These are phyloP conservation scores for Gonapodya sp. DNA, from an alignment of 192 early-diverging fungal genomes.

Conservation along the genomic window DNA sequence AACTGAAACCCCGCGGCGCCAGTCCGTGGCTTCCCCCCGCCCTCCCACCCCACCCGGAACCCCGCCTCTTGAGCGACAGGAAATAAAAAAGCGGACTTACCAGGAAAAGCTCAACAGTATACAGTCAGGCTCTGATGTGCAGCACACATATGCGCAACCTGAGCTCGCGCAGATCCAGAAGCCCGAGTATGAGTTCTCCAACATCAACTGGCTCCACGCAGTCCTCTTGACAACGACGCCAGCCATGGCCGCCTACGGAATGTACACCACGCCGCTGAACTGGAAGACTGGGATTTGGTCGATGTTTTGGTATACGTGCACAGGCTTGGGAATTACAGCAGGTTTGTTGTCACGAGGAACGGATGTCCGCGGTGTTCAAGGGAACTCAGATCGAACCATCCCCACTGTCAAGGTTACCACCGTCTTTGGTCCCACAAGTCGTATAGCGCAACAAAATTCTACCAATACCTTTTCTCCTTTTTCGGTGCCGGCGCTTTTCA, in stretches of 20 bases:
- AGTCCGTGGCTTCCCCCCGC: too few species aligned
- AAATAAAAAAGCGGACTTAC: not conserved
- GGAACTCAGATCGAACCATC: not conserved
- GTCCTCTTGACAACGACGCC: slow-evolving; percentile 42
- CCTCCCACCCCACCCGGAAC: too few species aligned
- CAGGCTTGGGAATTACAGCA: slow-evolving; percentile 82
- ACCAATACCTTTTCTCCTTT: slow-evolving; percentile 35
- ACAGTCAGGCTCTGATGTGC: not conserved
- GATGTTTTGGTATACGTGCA: slow-evolving; percentile 61
- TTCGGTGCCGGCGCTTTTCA: slow-evolving; percentile 66
- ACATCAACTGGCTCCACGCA: slow-evolving; percentile 30
- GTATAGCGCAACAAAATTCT: slow-evolving; percentile 47
- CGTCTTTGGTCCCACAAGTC: slow-evolving; percentile 73
- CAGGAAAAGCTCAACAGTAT: not conserved
- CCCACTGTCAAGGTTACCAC: slow-evolving; percentile 54
- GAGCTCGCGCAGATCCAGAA: slow-evolving; percentile 1
- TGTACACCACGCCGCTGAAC: slow-evolving; percentile 56
- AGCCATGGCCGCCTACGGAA: slow-evolving; percentile 68
- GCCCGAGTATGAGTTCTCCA: not conserved
- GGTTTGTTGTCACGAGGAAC: slow-evolving; percentile 31
- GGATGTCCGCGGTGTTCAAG: not conserved
- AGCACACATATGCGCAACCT: not conserved
- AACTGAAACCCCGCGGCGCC: too few species aligned
- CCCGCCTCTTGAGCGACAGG: too few species aligned
- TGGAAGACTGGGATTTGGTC: slow-evolving; percentile 64